A percentile compares a stretch with the other conserved stretches of the same genome.
Conservation (phyloP, 768 basidiomycete species). For the Tephrocybe sp. region DNA sequence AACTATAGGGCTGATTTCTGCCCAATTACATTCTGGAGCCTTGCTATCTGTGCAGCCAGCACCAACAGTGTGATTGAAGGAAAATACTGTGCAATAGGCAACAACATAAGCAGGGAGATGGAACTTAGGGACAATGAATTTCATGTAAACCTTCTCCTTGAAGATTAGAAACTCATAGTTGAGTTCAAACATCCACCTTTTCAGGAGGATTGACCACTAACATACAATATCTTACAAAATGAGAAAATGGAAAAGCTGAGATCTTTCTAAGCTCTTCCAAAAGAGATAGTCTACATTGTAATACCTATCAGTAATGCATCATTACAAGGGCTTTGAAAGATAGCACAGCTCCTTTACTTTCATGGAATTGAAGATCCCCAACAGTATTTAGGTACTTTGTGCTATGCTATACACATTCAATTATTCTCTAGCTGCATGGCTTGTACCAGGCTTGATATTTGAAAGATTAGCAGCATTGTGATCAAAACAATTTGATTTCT, state of each 20-base stretch:
- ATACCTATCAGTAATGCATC: conserved; percentile 18
- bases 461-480: conserved; percentile 29
- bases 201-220: conserved; percentile 19
- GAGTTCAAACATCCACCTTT: conserved; percentile 11
- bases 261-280: conserved; percentile 7
- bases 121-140: conserved; percentile 8
- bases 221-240: conserved; percentile 22
- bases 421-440: conserved; percentile 23
- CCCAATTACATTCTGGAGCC: no score
- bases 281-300: conserved; percentile 25
- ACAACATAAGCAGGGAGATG: no score
- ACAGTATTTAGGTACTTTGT: conserved; percentile 24
- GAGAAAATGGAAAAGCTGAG: neutral
- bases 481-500: conserved; percentile 28
- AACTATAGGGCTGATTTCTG: no score
- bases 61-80: no score
- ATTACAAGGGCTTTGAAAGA: neutral
- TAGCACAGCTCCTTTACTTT: conserved; percentile 20
- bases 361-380: conserved; percentile 30
- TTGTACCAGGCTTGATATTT: conserved; percentile 16
- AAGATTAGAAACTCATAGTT: neutral
- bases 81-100: no score
- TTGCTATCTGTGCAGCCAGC: no score
- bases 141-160: neutral
- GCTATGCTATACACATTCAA: conserved; percentile 29